Percentiles rank a stretch among this genome's conserved stretches.
phyloP scores from a whole-genome alignment of 371 early-diverging fungal species.

The Nosema muscidifuracis region DNA sequence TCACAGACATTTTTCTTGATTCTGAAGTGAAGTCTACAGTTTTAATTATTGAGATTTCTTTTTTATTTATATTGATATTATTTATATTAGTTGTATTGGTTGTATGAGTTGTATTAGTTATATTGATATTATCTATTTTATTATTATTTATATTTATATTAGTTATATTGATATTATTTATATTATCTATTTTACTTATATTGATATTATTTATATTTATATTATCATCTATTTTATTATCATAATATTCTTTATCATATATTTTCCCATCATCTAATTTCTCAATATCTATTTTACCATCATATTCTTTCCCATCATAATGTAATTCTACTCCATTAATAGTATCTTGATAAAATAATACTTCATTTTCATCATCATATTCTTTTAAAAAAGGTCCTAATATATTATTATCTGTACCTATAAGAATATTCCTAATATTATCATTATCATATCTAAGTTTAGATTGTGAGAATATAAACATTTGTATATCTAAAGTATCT shows the following conservation, averaged over 20 bases:
- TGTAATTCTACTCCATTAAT: constrained; percentile 73
- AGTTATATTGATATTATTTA: too few species aligned
- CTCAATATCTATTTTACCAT: background rate
- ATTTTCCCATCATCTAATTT: constrained; percentile 5
- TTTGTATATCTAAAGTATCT: constrained; percentile 90
- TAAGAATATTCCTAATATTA: constrained; percentile 50
- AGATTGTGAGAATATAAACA: constrained; percentile 83
- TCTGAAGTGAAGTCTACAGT: constrained; percentile 84
- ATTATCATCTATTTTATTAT: constrained; percentile 13
- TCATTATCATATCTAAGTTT: constrained; percentile 2
- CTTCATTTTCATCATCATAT: constrained; percentile 22
- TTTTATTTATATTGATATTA: too few species aligned
- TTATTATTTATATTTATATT: too few species aligned
- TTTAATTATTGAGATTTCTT: constrained; percentile 64
- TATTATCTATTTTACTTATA: too few species aligned
- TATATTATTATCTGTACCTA: constrained; percentile 9
- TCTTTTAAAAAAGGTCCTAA: constrained; percentile 38
- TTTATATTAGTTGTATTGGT: too few species aligned
- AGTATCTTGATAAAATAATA: constrained; percentile 38
- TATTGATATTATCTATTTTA: too few species aligned
- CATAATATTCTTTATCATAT: constrained; percentile 25
- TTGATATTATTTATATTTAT: background rate
- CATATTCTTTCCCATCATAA: too few species aligned
- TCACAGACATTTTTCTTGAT: constrained; percentile 83
- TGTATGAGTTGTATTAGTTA: too few species aligned